Evolutionary conservation across 805 yeast species (phyloP).

Genomic region (Wickerhamiella azymoides): DNA sequence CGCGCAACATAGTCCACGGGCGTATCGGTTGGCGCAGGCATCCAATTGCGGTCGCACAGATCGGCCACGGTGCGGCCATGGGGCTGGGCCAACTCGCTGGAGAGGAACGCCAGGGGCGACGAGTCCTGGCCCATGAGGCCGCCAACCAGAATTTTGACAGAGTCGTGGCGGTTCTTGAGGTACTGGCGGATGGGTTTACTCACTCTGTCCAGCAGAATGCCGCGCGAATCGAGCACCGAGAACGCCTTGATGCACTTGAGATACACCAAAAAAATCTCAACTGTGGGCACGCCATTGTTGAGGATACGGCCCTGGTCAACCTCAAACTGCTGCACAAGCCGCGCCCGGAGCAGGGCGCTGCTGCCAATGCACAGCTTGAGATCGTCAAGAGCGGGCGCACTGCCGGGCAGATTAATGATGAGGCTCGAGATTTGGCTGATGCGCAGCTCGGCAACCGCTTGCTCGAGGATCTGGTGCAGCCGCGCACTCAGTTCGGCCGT

Average conservation of each 20-base stretch:
- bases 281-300: slow-evolving; percentile 73
- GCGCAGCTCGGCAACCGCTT: slow-evolving; percentile 29
- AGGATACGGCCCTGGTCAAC: slow-evolving; percentile 35
- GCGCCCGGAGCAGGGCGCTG: slow-evolving; percentile 36
- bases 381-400: slow-evolving; percentile 43
- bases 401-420: slow-evolving; percentile 38
- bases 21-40: slow-evolving; percentile 81
- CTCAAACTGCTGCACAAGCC: slow-evolving; percentile 39
- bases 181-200: slow-evolving; percentile 62
- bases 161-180: slow-evolving; percentile 59
- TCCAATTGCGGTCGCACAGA: slow-evolving; percentile 44
- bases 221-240: slow-evolving; percentile 68
- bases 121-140: slow-evolving; percentile 44
- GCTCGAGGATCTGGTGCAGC: neutral
- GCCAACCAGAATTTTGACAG: slow-evolving; percentile 51
- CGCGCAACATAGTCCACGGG: slow-evolving; percentile 64
- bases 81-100: slow-evolving; percentile 34
- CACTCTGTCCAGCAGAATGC: slow-evolving; percentile 66
- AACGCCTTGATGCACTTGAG: slow-evolving; percentile 61
- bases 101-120: slow-evolving; percentile 37
- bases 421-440: slow-evolving; percentile 46
- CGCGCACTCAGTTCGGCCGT: neutral
- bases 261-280: slow-evolving; percentile 54
- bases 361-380: slow-evolving; percentile 36
- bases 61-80: slow-evolving; percentile 21